Conservation (phyloP, 2,329 filamentous ascomycete genomes). For the Clarireedia homoeocarpa region DNA sequence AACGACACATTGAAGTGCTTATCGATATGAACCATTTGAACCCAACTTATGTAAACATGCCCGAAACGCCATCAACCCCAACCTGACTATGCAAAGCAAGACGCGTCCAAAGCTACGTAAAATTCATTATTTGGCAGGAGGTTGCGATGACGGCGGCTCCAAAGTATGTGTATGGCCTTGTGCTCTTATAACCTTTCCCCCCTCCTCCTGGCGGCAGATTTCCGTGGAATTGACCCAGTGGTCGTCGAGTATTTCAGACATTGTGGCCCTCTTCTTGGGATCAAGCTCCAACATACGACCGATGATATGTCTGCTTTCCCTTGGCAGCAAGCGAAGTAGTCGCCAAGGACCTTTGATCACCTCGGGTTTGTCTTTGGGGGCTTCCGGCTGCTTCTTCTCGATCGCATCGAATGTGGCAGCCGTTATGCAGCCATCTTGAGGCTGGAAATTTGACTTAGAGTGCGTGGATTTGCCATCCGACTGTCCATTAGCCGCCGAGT, state of each 20-base stretch:
- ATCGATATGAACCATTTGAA: constrained; percentile 2
- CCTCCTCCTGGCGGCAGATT: constrained; percentile 79
- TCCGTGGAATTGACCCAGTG: constrained; percentile 81
- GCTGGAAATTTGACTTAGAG: neutral
- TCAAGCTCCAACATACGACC: constrained; percentile 88
- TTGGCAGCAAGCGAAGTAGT: constrained; percentile 74
- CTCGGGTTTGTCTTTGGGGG: constrained; percentile 48
- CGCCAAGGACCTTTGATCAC: constrained; percentile 91
- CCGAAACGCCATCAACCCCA: constrained; percentile 13
- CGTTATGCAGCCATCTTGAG: neutral
- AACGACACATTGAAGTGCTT: constrained; percentile 12
- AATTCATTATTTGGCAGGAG: constrained; percentile 17
- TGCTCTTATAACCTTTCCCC: constrained; percentile 63
- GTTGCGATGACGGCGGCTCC: constrained; percentile 54
- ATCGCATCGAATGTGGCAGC: neutral
- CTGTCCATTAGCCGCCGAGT: constrained; percentile 15
- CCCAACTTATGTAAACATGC: neutral
- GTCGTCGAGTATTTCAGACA: constrained; percentile 80
- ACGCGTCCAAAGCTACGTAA: constrained; percentile 9
- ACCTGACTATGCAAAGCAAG: constrained; percentile 11
- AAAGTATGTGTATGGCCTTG: constrained; percentile 78
- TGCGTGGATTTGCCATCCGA: constrained; percentile 10
- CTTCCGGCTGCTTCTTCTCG: constrained; percentile 13
- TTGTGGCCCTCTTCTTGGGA: constrained; percentile 71
- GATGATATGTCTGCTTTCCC: constrained; percentile 85